Evolutionary conservation across 2,329 filamentous ascomycete species (phyloP), one percentile per base, ranked within the genome.

Genomic region (Stachybotrys elegans): DNA sequence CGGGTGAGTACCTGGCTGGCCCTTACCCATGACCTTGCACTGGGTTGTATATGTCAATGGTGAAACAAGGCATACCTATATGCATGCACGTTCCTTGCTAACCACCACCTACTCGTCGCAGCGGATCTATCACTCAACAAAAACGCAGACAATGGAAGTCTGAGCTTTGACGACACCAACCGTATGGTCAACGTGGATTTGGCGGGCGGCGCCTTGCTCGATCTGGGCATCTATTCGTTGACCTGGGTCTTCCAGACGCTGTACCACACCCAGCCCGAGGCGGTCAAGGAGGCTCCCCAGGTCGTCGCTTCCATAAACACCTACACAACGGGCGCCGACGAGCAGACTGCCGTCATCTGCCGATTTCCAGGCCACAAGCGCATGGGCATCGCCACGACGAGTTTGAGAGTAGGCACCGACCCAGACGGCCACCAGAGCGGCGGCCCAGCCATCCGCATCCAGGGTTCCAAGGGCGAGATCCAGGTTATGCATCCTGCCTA

Each of bases 191-290:
- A 94, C 65, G 75, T 76, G 17, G 84, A 91, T 56, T 75, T 95
- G 36, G 90, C 89, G 0, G 90, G 90, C 22, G 90, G 90, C 43
- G 85, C 84, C 2, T 70, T 94, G 43, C 76, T 95, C 41, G 90
- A 95, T 64, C 72, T 95, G 45, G 90, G 90, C 48, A 86, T 95
- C 64, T 95, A 95, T 70, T 81, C 87, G 38, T 68, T 95, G 49
- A 94, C 88, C 23, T 95, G 90, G 90, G 78, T 93, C 40, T 94
- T 92, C 75, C 88, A 95, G 67, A 85, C 84, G 36, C 76, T 95
- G 22, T 95, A 95, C 68, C 87, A 90, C 63, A 80, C 86, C 4
- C 85, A 91, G 58, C 75, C 83, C 2, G 73, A 82, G 51, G 74
- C 77, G 20, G 70, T 78, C 43, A 86, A 88, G 54, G 78, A 88